Percentiles rank a stretch among this genome's conserved stretches.
phyloP scores from a whole-genome alignment of 2,329 filamentous ascomycete species.

The Fusarium acutatum region DNA sequence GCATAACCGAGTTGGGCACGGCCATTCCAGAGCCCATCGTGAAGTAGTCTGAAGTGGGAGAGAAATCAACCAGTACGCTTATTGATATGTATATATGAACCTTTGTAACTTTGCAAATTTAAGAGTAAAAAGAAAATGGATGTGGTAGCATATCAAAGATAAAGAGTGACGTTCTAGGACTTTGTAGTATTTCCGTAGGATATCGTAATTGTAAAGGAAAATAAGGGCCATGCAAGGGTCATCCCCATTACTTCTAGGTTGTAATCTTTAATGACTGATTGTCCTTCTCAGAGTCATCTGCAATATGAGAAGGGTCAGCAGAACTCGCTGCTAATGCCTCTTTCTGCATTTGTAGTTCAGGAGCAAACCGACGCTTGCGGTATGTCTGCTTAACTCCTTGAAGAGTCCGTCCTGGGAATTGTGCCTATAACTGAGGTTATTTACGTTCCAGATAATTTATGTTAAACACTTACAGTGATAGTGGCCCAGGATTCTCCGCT shows the following conservation, averaged over 20 bases:
- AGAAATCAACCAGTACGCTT: background rate
- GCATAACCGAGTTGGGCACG: background rate
- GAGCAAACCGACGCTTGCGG: conserved; percentile 1
- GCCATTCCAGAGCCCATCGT: background rate
- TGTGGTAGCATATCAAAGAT: too few relatives aligned
- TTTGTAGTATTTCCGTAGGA: accelerated
- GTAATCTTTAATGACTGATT: background rate
- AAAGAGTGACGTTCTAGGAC: background rate
- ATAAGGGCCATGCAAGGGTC: background rate
- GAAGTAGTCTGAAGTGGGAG: background rate
- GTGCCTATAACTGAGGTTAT: background rate
- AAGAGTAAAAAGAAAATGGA: background rate
- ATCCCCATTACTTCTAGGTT: accelerated
- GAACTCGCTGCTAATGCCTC: background rate
- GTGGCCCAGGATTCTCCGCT: background rate
- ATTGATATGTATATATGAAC: background rate
- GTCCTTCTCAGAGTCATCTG: background rate
- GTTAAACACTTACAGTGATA: background rate
- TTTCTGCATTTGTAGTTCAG: background rate
- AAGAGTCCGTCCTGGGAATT: background rate
- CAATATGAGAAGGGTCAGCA: background rate
- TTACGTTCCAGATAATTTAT: accelerated
- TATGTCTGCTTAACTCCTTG: conserved; percentile 10
- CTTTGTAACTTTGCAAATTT: background rate
- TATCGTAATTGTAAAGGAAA: background rate